Percentiles rank a stretch among this genome's conserved stretches.
Evolutionary conservation across 495 filamentous ascomycete genomes (phyloP).

Genomic region (Talaromyces trachyspermus): DNA sequence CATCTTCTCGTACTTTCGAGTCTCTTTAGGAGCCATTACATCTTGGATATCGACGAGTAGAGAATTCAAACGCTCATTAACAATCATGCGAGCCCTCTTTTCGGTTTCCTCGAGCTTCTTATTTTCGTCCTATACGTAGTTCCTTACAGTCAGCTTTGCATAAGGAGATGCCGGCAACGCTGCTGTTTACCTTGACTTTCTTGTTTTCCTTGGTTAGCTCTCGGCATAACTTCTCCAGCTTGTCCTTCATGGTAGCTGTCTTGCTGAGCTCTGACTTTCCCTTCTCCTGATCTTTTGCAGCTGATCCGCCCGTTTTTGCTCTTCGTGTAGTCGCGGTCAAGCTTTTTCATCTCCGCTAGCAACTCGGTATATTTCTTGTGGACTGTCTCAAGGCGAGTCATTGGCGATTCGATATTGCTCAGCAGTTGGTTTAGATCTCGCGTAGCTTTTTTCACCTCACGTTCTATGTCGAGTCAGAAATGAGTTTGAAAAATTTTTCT

Average conservation of each 20-base stretch:
- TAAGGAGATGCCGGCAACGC: neutral
- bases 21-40: constrained; percentile 70
- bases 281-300: constrained; percentile 95
- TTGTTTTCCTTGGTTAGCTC: constrained; percentile 95
- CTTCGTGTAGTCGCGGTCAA: constrained; percentile 88
- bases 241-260: constrained; percentile 80
- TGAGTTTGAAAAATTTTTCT: constrained; percentile 6
- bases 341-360: constrained; percentile 84
- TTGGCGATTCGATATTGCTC: constrained; percentile 66
- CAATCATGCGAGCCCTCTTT: constrained; percentile 68
- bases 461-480: constrained; percentile 42
- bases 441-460: constrained; percentile 87
- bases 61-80: constrained; percentile 73
- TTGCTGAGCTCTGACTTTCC: constrained; percentile 79
- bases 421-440: constrained; percentile 78
- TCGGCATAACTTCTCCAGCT: constrained; percentile 87
- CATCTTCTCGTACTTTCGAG: constrained; percentile 61
- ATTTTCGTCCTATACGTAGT: constrained; percentile 69
- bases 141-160: constrained; percentile 25
- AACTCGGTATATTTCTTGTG: constrained; percentile 89
- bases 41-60: constrained; percentile 75
- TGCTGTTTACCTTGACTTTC: constrained; percentile 71
- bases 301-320: constrained; percentile 93
- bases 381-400: constrained; percentile 72
- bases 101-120: constrained; percentile 79